Evolutionary conservation across 177 flowering plant genomes (phyloP), one percentile per base, ranked within the genome.

Genomic region (Vitis hybrid): DNA sequence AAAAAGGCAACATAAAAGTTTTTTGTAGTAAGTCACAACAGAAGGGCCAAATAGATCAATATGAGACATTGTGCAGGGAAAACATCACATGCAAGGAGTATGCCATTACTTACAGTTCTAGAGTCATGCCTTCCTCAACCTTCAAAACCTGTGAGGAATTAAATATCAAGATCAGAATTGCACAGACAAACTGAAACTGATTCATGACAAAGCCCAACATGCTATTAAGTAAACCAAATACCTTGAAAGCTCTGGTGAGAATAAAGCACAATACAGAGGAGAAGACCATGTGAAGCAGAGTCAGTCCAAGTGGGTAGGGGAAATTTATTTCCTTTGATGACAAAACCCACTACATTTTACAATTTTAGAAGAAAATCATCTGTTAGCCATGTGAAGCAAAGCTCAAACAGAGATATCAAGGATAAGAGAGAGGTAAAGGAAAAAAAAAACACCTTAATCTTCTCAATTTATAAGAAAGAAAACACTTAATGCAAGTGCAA

Each of bases 281-380:
- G 83, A 94, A 94, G 74, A 91, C 79, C 99, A 94, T 94, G 84
- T 94, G 99, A 72, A 94, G 89, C 14, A 94, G 89, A 54, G 99
- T 92, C 82, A 94, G 75, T 30, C 91, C 99, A 63, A 94, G 97
- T 71, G 99, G 99, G 68, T 90, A 94, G 16, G 99, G 99, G 72
- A 94, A 94, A 79, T 94, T 94, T 65, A 94, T 90, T 81, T 91
- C 89, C 84, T 94, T 91, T 2, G 99, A 94, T 30, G 99, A 94
- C 81, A 94, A 81, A 75, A 94, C 97, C 97, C 97, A 94, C 99
- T 94, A 94, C 86, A 85, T 30, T 68, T 11, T 24, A 49, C 62
- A 60, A 65, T 32, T 62, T 13, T 6, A 66, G 57, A 71, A 16
- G 32, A 50, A 16, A 64, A 69, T 11, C 8, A 10, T 32, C 10